Conservation (phyloP, 371 early-diverging fungal genomes). For the Lichtheimia ornata region DNA sequence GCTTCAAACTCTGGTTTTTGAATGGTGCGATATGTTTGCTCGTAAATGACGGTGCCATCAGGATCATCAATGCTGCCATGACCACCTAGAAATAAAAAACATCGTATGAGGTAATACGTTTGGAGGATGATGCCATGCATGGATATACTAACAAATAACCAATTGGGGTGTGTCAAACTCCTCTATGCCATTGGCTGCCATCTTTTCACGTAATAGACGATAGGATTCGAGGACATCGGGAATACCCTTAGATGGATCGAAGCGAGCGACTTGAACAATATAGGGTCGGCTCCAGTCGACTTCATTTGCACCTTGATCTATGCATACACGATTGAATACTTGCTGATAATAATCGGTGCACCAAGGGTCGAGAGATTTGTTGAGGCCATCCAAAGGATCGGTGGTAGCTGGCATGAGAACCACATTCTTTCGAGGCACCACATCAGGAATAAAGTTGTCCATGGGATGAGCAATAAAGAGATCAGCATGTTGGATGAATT, state of each 20-base stretch:
- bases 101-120: background rate
- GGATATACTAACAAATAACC: constrained; percentile 56
- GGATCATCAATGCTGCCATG: constrained; percentile 91
- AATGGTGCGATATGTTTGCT: constrained; percentile 54
- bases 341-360: constrained; percentile 69
- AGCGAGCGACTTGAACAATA: constrained; percentile 82
- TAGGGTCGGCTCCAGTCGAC: constrained; percentile 70
- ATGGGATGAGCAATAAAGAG: constrained; percentile 83
- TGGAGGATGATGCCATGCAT: background rate
- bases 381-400: constrained; percentile 77
- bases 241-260: constrained; percentile 91
- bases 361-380: constrained; percentile 58
- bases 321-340: constrained; percentile 74
- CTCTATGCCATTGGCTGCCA: constrained; percentile 39
- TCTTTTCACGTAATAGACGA: constrained; percentile 58
- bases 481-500: constrained; percentile 72
- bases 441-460: constrained; percentile 69
- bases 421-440: constrained; percentile 63
- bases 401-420: constrained; percentile 77
- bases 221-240: constrained; percentile 83
- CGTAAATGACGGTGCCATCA: constrained; percentile 73
- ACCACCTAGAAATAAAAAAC: constrained; percentile 34
- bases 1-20: constrained; percentile 44
- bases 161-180: constrained; percentile 60
- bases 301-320: constrained; percentile 67